phyloP scores from a whole-genome alignment of 202 grass and related monocot species.

The Sporobolus alterniflorus region DNA sequence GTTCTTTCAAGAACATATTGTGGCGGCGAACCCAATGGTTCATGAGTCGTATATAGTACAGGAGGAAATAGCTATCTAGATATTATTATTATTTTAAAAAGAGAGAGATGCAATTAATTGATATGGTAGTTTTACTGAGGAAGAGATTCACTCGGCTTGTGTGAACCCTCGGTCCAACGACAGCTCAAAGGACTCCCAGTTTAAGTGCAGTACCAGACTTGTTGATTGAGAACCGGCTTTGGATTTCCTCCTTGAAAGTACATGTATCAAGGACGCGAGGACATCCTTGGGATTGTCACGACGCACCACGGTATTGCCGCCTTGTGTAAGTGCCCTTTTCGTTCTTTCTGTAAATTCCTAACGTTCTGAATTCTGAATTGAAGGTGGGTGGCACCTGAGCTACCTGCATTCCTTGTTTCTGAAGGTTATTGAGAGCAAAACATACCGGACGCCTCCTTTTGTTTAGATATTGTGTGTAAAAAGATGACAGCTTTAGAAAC shows the following conservation, averaged over 20 bases:
- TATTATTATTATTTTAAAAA: constrained; percentile 16
- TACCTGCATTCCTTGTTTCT: background rate
- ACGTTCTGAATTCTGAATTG: background rate
- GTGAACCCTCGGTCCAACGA: background rate
- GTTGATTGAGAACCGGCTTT: background rate
- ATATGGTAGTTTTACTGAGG: constrained; percentile 1
- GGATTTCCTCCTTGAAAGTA: constrained; percentile 24
- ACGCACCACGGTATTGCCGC: background rate
- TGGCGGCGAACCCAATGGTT: constrained; percentile 33
- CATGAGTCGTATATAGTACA: constrained; percentile 8
- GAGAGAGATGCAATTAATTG: background rate
- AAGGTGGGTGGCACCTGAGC: background rate
- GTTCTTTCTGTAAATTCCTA: background rate
- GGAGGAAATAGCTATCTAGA: constrained; percentile 26
- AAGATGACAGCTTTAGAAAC: background rate
- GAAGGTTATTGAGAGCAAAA: background rate
- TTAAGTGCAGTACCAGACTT: constrained; percentile 32
- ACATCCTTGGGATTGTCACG: background rate
- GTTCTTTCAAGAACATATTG: background rate
- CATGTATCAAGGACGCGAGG: background rate
- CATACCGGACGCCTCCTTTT: background rate
- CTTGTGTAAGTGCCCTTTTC: background rate
- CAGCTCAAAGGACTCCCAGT: constrained; percentile 31
- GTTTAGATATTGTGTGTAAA: no score
- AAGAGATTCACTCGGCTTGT: constrained; percentile 42